Evolutionary conservation across 2,329 filamentous ascomycete genomes (phyloP).

Genomic region (Nannizziopsis barbatae): DNA sequence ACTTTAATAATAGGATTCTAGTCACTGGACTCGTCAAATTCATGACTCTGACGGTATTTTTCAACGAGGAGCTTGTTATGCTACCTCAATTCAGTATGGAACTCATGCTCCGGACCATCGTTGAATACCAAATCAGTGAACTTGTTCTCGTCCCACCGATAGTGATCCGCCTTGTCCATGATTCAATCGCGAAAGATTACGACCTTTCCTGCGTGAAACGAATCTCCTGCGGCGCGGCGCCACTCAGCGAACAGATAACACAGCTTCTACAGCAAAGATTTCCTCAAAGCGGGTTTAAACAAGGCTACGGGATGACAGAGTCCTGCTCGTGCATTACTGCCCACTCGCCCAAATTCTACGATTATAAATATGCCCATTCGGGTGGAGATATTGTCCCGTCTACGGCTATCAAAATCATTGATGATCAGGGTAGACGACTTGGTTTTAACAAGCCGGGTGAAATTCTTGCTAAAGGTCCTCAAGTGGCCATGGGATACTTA

Average conservation of each 20-base stretch:
- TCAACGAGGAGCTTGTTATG: constrained; percentile 56
- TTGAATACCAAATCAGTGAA: constrained; percentile 44
- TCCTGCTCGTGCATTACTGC: constrained; percentile 48
- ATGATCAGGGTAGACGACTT: constrained; percentile 44
- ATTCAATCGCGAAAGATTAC: constrained; percentile 27
- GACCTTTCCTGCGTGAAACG: constrained; percentile 44
- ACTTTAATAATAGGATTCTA: not conserved
- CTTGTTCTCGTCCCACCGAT: constrained; percentile 35
- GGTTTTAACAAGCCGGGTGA: constrained; percentile 41
- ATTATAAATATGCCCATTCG: constrained; percentile 37
- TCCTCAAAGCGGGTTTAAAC: constrained; percentile 48
- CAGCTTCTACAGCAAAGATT: constrained; percentile 45
- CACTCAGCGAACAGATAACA: constrained; percentile 37
- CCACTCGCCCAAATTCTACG: constrained; percentile 44
- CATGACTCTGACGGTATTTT: constrained; percentile 50
- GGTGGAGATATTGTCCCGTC: constrained; percentile 40
- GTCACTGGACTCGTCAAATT: constrained; percentile 52
- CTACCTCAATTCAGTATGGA: constrained; percentile 53
- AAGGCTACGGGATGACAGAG: constrained; percentile 44
- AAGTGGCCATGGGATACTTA: constrained; percentile 44
- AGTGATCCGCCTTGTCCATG: constrained; percentile 47
- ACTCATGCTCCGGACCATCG: constrained; percentile 44
- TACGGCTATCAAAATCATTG: constrained; percentile 42
- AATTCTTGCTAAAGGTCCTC: constrained; percentile 43
- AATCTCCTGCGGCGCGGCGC: constrained; percentile 49